Base-by-base conservation (phyloP, 2,329 filamentous ascomycete genomes). In the Aspergillus calidoustus region DNA sequence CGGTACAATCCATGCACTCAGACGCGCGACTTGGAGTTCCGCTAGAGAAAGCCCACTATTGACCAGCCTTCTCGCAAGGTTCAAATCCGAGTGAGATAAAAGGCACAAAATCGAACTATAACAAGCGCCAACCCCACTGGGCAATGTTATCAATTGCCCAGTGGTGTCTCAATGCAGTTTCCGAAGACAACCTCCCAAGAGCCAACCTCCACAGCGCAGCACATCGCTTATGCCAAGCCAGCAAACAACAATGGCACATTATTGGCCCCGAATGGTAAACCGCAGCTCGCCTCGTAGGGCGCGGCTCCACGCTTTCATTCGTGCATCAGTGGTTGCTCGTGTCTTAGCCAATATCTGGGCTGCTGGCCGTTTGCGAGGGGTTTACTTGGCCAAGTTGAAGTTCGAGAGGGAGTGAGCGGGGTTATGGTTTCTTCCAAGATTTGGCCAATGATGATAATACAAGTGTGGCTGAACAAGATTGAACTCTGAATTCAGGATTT, bases 201-300 rank as follows among this genome's bases (percentile, higher is more conserved):
- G 5, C 34, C 34, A 13, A 41, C 34, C 8, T 4, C 13, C 13
- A 13, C 34, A 38, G 13, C 34, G 15, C 34, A 15, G 34, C 34
- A 38, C 11, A 41, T 13, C 34, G 34, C 34, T 41, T 41, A 41
- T 41, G 34, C 34, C 34, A 41, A 41, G 34, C 34, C 34, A 41
- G 13, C 34, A 8, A 15, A 2, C 34, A 41, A 13, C 34, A 41
- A 41, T 17, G 15, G 1, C 25, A 28, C 25, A 28, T 28, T 28
- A 28, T 28, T 28, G 34, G 34, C 34, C 3, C 31, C 31, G 15
- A 38, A 13, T 15, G 13, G 4, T 38, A 34, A 23, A 31, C 7
- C 15, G 51, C 19, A 54, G 22, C 5, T 28, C 13, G 51, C 51
- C 51, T 54, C 7, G 51, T 54, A 54, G 23, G 51, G 51, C 51